Evolutionary conservation across 2,329 filamentous ascomycete species (phyloP).

Genomic region (Fusarium sp.): DNA sequence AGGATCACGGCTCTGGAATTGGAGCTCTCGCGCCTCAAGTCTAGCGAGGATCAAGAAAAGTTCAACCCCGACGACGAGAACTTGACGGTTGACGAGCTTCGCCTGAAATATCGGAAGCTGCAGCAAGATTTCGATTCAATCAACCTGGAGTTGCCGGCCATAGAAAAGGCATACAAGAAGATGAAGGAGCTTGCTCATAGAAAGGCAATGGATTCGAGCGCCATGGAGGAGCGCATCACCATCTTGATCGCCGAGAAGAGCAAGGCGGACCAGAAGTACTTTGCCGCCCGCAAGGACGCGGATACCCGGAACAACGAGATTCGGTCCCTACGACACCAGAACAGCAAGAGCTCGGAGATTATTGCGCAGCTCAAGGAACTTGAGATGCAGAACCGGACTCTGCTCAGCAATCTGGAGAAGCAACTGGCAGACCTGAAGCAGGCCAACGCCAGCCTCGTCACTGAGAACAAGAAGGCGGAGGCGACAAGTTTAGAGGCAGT

Average conservation of each 20-base stretch:
- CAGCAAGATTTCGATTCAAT: conserved; percentile 83
- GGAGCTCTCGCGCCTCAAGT: conserved; percentile 75
- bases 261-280: conserved; percentile 98
- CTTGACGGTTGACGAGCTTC: conserved; percentile 74
- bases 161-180: conserved; percentile 91
- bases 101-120: conserved; percentile 74
- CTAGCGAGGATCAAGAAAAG: conserved; percentile 57
- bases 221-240: conserved; percentile 78
- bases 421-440: conserved; percentile 85
- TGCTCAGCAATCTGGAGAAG: conserved; percentile 88
- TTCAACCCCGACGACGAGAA: conserved; percentile 59
- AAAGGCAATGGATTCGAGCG: conserved; percentile 80
- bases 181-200: conserved; percentile 83
- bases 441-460: conserved; percentile 72
- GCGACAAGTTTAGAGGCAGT: conserved; percentile 72
- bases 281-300: conserved; percentile 92
- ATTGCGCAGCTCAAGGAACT: conserved; percentile 92
- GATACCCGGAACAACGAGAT: conserved; percentile 85
- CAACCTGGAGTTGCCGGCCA: conserved; percentile 84
- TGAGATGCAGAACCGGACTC: conserved; percentile 75
- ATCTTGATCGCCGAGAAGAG: conserved; percentile 85
- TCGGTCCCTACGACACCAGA: conserved; percentile 78
- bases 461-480: conserved; percentile 79
- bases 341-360: conserved; percentile 89
- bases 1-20: conserved; percentile 83